A percentile compares a stretch with the other conserved stretches of the same genome.
Evolutionary conservation across 805 yeast species (phyloP).

Genomic region (Yarrowia hollandica): DNA sequence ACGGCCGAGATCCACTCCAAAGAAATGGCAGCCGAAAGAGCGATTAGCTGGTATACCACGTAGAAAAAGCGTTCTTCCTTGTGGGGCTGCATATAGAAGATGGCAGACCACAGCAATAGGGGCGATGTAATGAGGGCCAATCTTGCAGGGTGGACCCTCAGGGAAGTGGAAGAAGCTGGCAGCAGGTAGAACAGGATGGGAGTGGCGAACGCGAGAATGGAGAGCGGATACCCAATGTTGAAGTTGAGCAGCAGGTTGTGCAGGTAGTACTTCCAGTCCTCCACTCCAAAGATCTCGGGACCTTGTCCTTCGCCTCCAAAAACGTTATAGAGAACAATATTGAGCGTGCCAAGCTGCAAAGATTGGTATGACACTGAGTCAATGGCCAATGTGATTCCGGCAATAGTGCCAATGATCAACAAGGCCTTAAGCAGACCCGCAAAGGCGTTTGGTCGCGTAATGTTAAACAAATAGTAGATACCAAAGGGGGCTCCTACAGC

Average conservation of each 20-base stretch:
- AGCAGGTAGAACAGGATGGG: constrained; percentile 1
- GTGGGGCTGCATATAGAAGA: constrained; percentile 78
- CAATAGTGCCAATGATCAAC: constrained; percentile 33
- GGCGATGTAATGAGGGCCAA: constrained; percentile 47
- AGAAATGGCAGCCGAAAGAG: constrained; percentile 60
- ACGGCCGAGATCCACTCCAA: constrained; percentile 35
- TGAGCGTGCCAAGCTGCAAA: constrained; percentile 69
- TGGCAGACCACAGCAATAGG: constrained; percentile 55
- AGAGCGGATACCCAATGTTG: constrained; percentile 48
- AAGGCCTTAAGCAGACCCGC: constrained; percentile 31
- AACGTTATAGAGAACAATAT: constrained; percentile 82
- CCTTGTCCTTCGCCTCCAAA: constrained; percentile 70
- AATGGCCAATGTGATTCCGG: constrained; percentile 39
- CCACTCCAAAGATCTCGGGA: constrained; percentile 88
- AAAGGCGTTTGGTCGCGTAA: constrained; percentile 32
- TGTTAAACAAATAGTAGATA: constrained; percentile 40
- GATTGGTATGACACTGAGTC: constrained; percentile 62
- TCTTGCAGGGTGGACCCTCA: constrained; percentile 30
- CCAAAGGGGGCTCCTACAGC: constrained; percentile 62
- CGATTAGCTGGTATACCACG: constrained; percentile 74
- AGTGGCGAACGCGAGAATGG: constrained; percentile 29
- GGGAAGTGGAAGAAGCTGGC: background rate
- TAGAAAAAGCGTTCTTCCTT: constrained; percentile 91
- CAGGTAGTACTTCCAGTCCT: constrained; percentile 71
- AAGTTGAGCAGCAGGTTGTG: constrained; percentile 73